These are phyloP conservation scores for Ehretia macrophylla DNA, from an alignment of 257 asterid genomes.

Conservation along the genomic window DNA sequence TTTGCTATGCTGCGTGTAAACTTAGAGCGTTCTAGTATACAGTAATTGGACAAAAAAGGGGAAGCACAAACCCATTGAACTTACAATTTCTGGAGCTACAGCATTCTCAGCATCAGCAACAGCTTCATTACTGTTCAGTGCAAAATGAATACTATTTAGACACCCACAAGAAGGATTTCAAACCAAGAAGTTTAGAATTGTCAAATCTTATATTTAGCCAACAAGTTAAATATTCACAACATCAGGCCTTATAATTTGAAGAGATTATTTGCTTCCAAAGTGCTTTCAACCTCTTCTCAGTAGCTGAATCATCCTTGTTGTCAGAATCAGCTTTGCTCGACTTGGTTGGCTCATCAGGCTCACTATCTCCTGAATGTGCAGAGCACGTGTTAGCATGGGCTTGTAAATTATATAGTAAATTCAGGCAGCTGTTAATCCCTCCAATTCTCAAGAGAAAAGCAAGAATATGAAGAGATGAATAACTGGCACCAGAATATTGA, in stretches of 20 bases:
- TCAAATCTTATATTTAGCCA: conserved; percentile 6
- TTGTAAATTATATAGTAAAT: not conserved
- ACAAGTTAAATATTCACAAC: not conserved
- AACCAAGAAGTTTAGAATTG: conserved; percentile 3
- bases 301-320: conserved; percentile 42
- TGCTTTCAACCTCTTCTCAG: conserved; percentile 48
- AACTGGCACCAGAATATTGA: too few species aligned
- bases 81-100: conserved; percentile 53
- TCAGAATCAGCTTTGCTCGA: conserved; percentile 38
- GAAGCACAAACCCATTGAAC: conserved; percentile 13
- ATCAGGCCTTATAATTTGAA: not conserved
- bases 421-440: too few species aligned
- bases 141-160: conserved; percentile 18
- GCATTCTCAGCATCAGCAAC: conserved; percentile 34
- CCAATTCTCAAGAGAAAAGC: too few species aligned
- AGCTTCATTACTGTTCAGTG: conserved; percentile 45
- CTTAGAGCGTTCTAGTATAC: not conserved
- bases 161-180: conserved; percentile 13
- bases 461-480: too few species aligned
- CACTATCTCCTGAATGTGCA: conserved; percentile 52
- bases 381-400: conserved; percentile 5
- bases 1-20: not conserved
- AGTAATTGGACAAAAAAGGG: not conserved
- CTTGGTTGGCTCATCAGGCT: conserved; percentile 50
- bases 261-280: conserved; percentile 7